Base-by-base conservation (phyloP, 2,329 filamentous ascomycete species). In the Penicillium digitatum region DNA sequence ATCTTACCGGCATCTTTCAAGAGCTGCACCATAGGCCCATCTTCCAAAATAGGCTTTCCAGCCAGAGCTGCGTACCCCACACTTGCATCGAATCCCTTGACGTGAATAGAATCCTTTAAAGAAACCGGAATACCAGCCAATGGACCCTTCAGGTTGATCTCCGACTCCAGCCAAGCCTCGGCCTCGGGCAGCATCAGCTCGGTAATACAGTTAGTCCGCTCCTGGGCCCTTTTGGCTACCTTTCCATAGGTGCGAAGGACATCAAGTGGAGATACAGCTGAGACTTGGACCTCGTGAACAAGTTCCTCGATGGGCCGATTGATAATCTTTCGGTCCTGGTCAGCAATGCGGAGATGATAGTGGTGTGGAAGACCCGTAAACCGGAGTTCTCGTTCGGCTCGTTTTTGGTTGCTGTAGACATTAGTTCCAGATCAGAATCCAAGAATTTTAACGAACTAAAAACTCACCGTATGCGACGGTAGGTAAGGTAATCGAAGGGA, bases 181-280 rank as follows among this genome's bases (percentile, higher is more conserved):
- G 90, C 90, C 52, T 87, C 86, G 0, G 83, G 79, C 35, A 96
- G 81, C 76, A 96, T 83, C 53, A 96, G 78, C 74, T 96, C 92
- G 0, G 93, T 96, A 12, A 95, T 75, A 68, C 90, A 95, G 72
- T 96, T 96, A 2, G 91, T 96, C 74, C 87, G 87, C 59, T 87
- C 81, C 34, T 96, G 93, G 1, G 90, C 92, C 67, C 86, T 87
- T 49, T 95, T 71, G 0, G 92, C 88, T 20, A 93, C 86, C 73
- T 95, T 96, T 66, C 88, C 88, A 70, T 96, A 97, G 11, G 90
- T 85, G 56, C 80, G 84, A n/a, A 96, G 83, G 44, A 96, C 82
- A 58, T 90, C 85, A 24, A 87, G 70, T 0, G 92, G 86, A 12
- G 82, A 80, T 46, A 85, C 78, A 50, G 79, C 74, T 42, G 85